These are phyloP conservation scores for Xerocomellus dryophilus DNA, from an alignment of 768 basidiomycete species.

Conservation along the genomic window DNA sequence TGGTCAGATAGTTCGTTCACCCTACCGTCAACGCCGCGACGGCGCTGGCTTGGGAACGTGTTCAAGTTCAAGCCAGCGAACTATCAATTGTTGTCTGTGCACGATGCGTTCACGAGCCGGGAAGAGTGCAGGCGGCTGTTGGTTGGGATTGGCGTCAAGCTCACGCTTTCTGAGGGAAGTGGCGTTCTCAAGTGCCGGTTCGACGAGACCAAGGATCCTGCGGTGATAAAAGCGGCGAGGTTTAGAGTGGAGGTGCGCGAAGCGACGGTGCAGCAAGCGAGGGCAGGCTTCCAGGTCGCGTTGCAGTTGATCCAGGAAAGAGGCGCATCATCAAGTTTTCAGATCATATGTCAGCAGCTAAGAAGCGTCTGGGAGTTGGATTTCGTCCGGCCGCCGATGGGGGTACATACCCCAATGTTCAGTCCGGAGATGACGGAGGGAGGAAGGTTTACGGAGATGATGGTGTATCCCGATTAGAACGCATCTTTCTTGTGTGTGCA, in stretches of 20 bases:
- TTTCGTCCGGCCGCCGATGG: constrained; percentile 22
- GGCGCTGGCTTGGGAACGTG: constrained; percentile 83
- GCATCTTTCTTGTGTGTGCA: constrained; percentile 10
- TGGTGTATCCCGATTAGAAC: constrained; percentile 32
- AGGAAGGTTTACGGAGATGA: constrained; percentile 30
- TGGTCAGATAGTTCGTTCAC: constrained; percentile 48
- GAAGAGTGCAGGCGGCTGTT: constrained; percentile 74
- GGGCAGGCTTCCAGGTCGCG: constrained; percentile 51
- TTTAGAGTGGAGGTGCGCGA: constrained; percentile 79
- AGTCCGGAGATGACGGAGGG: constrained; percentile 31
- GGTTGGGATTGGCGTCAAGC: constrained; percentile 62
- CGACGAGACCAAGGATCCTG: constrained; percentile 60
- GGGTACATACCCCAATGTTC: constrained; percentile 19
- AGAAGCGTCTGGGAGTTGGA: constrained; percentile 71
- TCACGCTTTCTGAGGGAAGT: constrained; percentile 60
- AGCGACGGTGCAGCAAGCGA: constrained; percentile 38
- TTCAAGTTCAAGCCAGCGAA: constrained; percentile 79
- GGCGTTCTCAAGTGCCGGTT: constrained; percentile 75
- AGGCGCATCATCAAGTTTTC: constrained; percentile 82
- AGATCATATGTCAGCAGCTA: constrained; percentile 64
- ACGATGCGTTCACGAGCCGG: constrained; percentile 61
- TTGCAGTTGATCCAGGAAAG: constrained; percentile 78
- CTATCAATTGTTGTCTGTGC: constrained; percentile 55
- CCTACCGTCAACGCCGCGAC: constrained; percentile 45
- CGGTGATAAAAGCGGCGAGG: constrained; percentile 62